A percentile compares a stretch with the other conserved stretches of the same genome.
Conservation (phyloP, 75 land plant genomes). For the Pinus tabuliformis region DNA sequence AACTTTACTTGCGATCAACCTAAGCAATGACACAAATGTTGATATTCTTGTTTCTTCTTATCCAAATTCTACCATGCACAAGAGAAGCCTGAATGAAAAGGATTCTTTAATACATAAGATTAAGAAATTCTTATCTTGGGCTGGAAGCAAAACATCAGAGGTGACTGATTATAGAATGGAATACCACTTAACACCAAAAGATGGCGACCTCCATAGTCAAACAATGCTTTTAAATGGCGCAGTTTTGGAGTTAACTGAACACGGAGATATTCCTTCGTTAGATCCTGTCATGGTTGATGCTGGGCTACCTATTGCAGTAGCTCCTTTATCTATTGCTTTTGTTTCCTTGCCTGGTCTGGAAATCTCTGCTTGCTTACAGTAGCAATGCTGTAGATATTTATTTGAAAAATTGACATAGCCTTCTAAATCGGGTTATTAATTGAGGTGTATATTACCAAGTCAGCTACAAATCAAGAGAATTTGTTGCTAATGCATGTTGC, state of each 20-base stretch:
- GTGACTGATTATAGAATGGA: conserved; percentile 12
- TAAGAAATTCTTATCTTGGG: conserved; percentile 36
- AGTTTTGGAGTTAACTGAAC: conserved; percentile 21
- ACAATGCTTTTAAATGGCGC: conserved; percentile 58
- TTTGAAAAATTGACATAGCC: no score
- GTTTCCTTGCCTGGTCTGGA: conserved; percentile 42
- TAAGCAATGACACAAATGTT: conserved; percentile 36
- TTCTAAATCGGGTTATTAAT: no score
- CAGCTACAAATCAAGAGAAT: no score
- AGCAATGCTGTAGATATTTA: no score
- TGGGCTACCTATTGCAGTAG: conserved; percentile 33
- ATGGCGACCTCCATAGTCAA: conserved; percentile 44
- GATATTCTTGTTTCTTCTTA: conserved; percentile 22
- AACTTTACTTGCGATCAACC: conserved; percentile 64
- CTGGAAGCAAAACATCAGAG: conserved; percentile 11
- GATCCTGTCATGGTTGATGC: conserved; percentile 18
- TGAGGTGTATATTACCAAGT: no score
- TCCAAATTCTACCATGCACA: not conserved
- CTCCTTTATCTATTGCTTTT: conserved; percentile 62
- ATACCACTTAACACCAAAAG: conserved; percentile 50
- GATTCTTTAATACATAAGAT: conserved; percentile 10
- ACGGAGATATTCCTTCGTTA: conserved; percentile 41
- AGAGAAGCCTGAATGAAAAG: not conserved
- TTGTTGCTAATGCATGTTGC: no score
- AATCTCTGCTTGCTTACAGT: conserved; percentile 26